Percentiles rank a stretch among this genome's conserved stretches.
phyloP scores from a whole-genome alignment of 495 filamentous ascomycete genomes.

The Penicillium malachiteum region DNA sequence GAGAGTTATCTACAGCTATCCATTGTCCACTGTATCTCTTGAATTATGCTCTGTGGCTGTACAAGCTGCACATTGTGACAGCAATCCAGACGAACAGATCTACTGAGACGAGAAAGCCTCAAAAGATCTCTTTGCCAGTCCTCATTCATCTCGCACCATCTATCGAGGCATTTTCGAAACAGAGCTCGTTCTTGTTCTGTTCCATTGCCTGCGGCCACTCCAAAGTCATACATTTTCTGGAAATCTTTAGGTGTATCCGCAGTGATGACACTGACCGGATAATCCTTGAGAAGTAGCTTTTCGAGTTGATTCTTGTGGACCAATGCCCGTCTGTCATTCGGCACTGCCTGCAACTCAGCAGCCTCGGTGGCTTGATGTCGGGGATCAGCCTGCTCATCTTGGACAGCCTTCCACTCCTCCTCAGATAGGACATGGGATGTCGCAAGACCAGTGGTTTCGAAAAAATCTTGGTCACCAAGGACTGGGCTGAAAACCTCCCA shows the following conservation, averaged over 20 bases:
- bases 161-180: conserved; percentile 13
- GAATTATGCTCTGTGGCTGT: conserved; percentile 12
- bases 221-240: conserved; percentile 18
- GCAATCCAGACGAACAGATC: conserved; percentile 13
- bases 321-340: conserved; percentile 14
- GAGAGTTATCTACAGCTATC: conserved; percentile 7
- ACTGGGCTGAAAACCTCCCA: conserved; percentile 14
- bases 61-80: conserved; percentile 16
- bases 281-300: conserved; percentile 12
- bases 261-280: conserved; percentile 19
- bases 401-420: conserved; percentile 16
- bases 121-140: conserved; percentile 18
- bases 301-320: conserved; percentile 14
- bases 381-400: conserved; percentile 18
- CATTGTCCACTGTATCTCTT: conserved; percentile 15
- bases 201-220: conserved; percentile 14
- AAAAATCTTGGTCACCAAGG: conserved; percentile 15
- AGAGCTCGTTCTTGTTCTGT: conserved; percentile 13
- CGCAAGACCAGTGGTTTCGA: conserved; percentile 18
- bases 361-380: conserved; percentile 19
- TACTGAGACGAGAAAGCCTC: conserved; percentile 14
- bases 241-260: conserved; percentile 18
- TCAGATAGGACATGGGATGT: conserved; percentile 18
- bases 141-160: conserved; percentile 17
- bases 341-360: conserved; percentile 15